Evolutionary conservation across 768 basidiomycete genomes (phyloP).

Genomic region (Kockovaella imperatae): DNA sequence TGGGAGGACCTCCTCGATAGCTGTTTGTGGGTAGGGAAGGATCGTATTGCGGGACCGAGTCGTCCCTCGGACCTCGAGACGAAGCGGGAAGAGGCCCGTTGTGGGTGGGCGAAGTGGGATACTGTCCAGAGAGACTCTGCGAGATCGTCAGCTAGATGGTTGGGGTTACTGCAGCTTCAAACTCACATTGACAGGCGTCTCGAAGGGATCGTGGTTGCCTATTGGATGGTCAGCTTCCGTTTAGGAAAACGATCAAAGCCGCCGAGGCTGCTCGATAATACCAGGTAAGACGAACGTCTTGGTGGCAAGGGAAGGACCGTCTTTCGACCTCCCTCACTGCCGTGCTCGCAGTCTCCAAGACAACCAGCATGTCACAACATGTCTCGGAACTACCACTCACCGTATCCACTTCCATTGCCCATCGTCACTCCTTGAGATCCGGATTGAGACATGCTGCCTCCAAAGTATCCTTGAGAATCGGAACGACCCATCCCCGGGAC

Average conservation of each 20-base stretch:
- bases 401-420: neutral
- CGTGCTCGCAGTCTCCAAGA: neutral
- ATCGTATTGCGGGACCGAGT: neutral
- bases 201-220: neutral
- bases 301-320: no score
- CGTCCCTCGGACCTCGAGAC: neutral
- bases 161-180: no score
- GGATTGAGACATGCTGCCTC: neutral
- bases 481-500: slow-evolving; percentile 5
- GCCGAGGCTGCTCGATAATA: neutral
- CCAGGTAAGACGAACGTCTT: neutral
- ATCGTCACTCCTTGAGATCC: neutral
- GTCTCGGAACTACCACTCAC: neutral
- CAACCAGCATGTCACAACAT: neutral
- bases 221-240: neutral
- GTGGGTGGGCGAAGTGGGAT: neutral
- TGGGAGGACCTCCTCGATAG: no score
- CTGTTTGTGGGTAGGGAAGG: neutral
- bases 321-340: no score
- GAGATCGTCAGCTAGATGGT: no score
- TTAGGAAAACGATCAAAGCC: neutral
- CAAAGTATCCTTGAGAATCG: neutral
- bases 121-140: neutral
- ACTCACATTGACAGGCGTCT: no score
- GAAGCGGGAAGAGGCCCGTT: neutral